Evolutionary conservation across 208 protist species (phyloP).

Genomic region (Naegleria lovaniensis): DNA sequence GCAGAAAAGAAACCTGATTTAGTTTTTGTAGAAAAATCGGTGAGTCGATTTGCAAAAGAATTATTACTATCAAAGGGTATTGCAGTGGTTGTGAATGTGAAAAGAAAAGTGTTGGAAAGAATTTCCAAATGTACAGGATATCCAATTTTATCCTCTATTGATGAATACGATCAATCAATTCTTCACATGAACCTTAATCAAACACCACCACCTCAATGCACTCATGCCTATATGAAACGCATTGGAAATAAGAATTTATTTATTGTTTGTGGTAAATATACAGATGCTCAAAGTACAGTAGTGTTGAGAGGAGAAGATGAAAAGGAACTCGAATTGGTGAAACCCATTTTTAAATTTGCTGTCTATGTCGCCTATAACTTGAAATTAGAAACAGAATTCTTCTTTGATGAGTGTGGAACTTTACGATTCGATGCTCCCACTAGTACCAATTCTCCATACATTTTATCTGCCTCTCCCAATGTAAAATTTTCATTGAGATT

Average conservation of each 20-base stretch:
- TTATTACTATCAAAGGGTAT: background rate
- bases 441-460: too few relatives aligned
- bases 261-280: background rate
- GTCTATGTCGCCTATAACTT: conserved; percentile 11
- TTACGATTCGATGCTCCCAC: too few relatives aligned
- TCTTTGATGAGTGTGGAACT: conserved; percentile 19
- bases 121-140: conserved; percentile 8
- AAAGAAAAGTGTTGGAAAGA: background rate
- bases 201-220: background rate
- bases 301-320: background rate
- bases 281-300: background rate
- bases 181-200: background rate
- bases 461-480: background rate
- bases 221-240: background rate
- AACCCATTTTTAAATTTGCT: conserved; percentile 8
- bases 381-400: conserved; percentile 23
- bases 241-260: background rate
- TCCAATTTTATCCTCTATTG: background rate
- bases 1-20: conserved; percentile 15
- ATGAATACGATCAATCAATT: background rate
- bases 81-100: background rate
- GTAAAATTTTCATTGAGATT: background rate
- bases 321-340: background rate
- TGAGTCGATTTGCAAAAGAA: background rate
- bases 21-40: background rate